phyloP scores from a whole-genome alignment of 2,329 filamentous ascomycete species.

The Sporothrix dimorphospora region DNA sequence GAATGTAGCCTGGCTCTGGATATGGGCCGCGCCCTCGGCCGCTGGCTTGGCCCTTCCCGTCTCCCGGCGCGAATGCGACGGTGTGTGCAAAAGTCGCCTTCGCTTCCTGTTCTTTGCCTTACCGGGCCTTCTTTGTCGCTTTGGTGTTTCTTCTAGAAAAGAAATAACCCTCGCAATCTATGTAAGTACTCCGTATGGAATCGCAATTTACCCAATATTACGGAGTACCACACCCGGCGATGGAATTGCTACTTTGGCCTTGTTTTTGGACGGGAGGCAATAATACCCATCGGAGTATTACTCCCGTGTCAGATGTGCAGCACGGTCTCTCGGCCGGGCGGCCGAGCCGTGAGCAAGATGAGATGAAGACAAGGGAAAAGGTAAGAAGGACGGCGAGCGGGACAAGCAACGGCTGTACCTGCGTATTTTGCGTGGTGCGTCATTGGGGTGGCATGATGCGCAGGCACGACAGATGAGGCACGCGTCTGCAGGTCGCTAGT shows the following conservation, averaged over 20 bases:
- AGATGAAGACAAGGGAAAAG: neutral
- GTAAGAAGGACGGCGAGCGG: neutral
- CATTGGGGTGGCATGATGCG: neutral
- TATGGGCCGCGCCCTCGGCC: neutral
- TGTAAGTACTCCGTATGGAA: neutral
- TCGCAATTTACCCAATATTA: constrained; percentile 15
- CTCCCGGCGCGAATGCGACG: neutral
- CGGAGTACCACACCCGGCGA: neutral
- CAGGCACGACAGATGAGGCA: neutral
- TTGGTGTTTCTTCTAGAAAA: constrained; percentile 8
- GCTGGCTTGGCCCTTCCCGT: neutral
- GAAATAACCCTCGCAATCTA: neutral
- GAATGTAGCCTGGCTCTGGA: neutral
- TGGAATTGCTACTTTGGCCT: neutral
- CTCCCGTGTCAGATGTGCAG: neutral
- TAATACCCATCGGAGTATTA: constrained; percentile 7
- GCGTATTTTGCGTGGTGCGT: neutral
- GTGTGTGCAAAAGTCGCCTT: too few species aligned
- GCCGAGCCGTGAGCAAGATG: constrained; percentile 12
- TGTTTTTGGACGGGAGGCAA: neutral
- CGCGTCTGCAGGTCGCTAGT: neutral
- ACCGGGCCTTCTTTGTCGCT: neutral
- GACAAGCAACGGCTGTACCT: constrained; percentile 9
- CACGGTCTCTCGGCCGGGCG: constrained; percentile 13
- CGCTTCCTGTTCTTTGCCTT: neutral